Base-by-base conservation (phyloP, 2,329 filamentous ascomycete species). In the Colletotrichum sp. region DNA sequence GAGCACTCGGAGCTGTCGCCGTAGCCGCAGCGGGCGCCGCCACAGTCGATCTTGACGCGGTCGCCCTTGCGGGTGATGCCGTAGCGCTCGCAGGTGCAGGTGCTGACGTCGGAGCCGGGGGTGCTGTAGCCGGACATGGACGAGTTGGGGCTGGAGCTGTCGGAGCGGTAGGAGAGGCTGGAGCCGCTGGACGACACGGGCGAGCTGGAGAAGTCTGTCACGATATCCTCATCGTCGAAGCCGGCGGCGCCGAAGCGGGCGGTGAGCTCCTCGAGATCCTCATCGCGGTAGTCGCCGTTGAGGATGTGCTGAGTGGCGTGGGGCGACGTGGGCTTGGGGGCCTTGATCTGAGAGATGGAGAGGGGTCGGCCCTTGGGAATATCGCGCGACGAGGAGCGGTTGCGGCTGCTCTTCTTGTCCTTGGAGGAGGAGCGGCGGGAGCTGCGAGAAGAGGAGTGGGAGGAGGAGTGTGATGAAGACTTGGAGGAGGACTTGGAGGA, bases 41-140 rank as follows among this genome's bases (percentile, higher is more conserved):
- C 96, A 83, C 96, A 99, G 91, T 98, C 96, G 85, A 98, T 93
- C 91, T 96, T 97, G 91, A 99, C 94, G 82, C 96, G 93, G 86
- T 98, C 94, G 83, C 96, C 96, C 85, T 94, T 93, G 87, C 96
- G 94, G 79, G 96, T 98, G 89, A 99, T 98, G 81, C 96, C 96
- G 89, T 97, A 98, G 88, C 96, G 95, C 86, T 98, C 95, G 88
- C 96, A 99, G 79, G 94, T 96, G 92, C 97, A 99, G 84, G 90
- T 91, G 82, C 91, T 93, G 87, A 92, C 93, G 82, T 94, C 94
- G 68, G 94, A 95, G 86, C 90, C 90, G 78, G 94, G 94, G 77
- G 93, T 94, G 89, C 95, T 95, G 85, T 95, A 96, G 80, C 93
- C 94, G 71, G 94, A 93, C 80, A 94, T 89, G 76, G 92, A 93